Conservation (phyloP, 129 eudicot species). For the Saposhnikovia divaricata region DNA sequence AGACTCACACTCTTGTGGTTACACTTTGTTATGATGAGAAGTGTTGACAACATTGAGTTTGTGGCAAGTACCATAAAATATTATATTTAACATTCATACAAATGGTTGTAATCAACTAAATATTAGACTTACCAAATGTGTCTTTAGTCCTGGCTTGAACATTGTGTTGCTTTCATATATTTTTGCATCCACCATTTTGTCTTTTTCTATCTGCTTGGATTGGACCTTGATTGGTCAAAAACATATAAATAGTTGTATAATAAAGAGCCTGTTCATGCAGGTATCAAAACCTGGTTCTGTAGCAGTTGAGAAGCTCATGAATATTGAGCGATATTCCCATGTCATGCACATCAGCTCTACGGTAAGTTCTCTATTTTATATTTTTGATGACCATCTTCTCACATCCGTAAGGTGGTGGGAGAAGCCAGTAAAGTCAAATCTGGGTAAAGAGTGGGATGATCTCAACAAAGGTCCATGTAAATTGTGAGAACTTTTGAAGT, state of each 20-base stretch:
- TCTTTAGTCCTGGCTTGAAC: not conserved
- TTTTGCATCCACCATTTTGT: not conserved
- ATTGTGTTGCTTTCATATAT: not conserved
- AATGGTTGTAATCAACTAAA: not conserved
- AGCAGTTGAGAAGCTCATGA: conserved; percentile 91
- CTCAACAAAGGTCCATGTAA: no score
- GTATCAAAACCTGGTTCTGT: conserved; percentile 94
- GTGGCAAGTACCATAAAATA: not conserved
- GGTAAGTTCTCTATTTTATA: conserved; percentile 31
- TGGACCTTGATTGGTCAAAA: not conserved
- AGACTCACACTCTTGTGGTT: not conserved
- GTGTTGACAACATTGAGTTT: not conserved
- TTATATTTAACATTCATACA: not conserved
- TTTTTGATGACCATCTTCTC: not conserved
- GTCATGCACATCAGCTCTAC: conserved; percentile 99
- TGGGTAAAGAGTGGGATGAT: no score
- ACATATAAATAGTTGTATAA: not conserved
- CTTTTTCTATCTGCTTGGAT: not conserved
- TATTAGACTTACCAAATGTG: not conserved
- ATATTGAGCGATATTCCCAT: conserved; percentile 89
- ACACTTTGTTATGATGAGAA: not conserved
- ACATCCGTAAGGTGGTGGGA: not conserved
- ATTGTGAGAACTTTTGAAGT: not conserved
- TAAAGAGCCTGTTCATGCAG: conserved; percentile 30
- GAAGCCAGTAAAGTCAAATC: not conserved